Percentiles rank a stretch among this genome's conserved stretches.
These are phyloP conservation scores for Zygoascus flipseniorum DNA, from an alignment of 805 yeast species.

Conservation along the genomic window DNA sequence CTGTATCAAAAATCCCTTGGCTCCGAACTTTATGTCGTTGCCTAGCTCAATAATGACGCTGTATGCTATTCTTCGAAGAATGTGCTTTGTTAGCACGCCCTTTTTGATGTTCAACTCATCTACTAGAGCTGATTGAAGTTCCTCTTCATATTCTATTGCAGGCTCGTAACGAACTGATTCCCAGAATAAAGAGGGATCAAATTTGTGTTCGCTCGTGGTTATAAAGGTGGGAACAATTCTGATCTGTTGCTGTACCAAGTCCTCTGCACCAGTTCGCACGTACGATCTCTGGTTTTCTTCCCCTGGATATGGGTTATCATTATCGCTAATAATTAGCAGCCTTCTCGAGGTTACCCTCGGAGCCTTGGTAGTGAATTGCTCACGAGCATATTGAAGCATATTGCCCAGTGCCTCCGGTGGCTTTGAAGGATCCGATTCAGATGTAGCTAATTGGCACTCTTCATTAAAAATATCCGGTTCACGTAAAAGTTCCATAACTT, in stretches of 20 bases:
- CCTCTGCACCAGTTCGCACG: slow-evolving; percentile 50
- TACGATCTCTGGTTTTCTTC: slow-evolving; percentile 35
- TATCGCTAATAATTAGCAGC: slow-evolving; percentile 65
- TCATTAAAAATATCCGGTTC: slow-evolving; percentile 29
- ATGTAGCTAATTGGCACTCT: slow-evolving; percentile 5
- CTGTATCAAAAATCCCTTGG: slow-evolving; percentile 63
- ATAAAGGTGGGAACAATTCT: slow-evolving; percentile 59
- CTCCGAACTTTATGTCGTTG: slow-evolving; percentile 48
- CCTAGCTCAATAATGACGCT: slow-evolving; percentile 52
- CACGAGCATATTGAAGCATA: slow-evolving; percentile 38
- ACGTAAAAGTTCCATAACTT: slow-evolving; percentile 40
- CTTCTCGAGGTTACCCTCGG: slow-evolving; percentile 46
- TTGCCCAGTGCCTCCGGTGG: slow-evolving; percentile 29
- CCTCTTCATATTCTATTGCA: slow-evolving; percentile 22
- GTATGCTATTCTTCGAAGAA: slow-evolving; percentile 55
- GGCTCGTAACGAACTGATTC: slow-evolving; percentile 34
- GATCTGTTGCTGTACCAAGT: slow-evolving; percentile 46
- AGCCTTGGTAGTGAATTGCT: slow-evolving; percentile 17
- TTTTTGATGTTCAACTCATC: slow-evolving; percentile 16
- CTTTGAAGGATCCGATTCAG: slow-evolving; percentile 6
- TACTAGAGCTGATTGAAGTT: slow-evolving; percentile 18
- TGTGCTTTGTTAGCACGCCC: slow-evolving; percentile 45
- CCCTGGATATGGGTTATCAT: slow-evolving; percentile 52
- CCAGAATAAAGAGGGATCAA: slow-evolving; percentile 42
- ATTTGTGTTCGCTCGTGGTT: slow-evolving; percentile 28